phyloP scores from a whole-genome alignment of 345 rosid genomes.

The Populus tremula region DNA sequence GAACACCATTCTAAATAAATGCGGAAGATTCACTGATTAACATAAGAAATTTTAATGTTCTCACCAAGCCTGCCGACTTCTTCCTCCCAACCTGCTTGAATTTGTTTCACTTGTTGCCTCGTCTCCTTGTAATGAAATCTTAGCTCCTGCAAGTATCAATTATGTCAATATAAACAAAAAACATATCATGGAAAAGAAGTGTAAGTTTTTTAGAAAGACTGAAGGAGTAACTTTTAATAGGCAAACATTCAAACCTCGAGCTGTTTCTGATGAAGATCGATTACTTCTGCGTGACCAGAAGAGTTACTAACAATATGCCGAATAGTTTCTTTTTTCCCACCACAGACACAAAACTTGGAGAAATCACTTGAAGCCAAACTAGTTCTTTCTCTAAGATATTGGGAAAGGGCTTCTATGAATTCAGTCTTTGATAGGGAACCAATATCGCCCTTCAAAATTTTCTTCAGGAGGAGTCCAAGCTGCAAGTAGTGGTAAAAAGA shows the following conservation, averaged over 20 bases:
- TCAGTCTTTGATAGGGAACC: conserved; percentile 58
- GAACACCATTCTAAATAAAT: neutral
- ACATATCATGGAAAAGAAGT: neutral
- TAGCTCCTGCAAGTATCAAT: conserved; percentile 48
- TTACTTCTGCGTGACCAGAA: conserved; percentile 35
- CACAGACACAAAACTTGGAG: conserved; percentile 78
- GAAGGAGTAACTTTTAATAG: neutral
- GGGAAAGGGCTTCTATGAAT: conserved; percentile 66
- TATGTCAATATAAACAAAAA: neutral
- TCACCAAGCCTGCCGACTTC: conserved; percentile 65
- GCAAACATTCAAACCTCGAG: conserved; percentile 49
- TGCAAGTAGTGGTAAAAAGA: conserved; percentile 16
- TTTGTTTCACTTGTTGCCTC: conserved; percentile 54
- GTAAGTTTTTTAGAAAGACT: neutral
- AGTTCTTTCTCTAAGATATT: conserved; percentile 62
- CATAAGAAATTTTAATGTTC: conserved; percentile 4
- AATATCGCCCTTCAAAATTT: conserved; percentile 62
- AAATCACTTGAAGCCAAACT: conserved; percentile 58
- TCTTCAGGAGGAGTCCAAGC: conserved; percentile 71
- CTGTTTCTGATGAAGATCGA: conserved; percentile 57
- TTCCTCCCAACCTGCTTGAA: conserved; percentile 64
- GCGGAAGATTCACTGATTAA: neutral
- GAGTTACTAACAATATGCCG: conserved; percentile 25
- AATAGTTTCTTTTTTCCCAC: conserved; percentile 47
- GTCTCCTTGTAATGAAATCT: conserved; percentile 45